Base-by-base conservation (phyloP, 2,329 filamentous ascomycete species). In the Venturia aucupariae region DNA sequence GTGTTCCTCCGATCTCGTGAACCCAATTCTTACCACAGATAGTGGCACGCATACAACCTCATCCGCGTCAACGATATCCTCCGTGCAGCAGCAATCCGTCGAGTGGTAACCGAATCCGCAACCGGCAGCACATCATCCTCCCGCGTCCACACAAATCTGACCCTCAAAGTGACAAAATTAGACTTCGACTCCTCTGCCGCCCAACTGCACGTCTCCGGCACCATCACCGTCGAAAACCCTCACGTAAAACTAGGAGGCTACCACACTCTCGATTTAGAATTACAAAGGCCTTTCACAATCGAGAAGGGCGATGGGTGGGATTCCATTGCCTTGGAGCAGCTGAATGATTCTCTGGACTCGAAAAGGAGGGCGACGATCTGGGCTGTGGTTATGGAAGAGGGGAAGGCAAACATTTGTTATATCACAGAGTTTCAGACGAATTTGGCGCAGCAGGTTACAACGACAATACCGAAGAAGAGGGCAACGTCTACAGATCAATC, bases 311-410 rank as follows among this genome's bases (percentile, higher is more conserved):
- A 85, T 10, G 84, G 92, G 51, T 99, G 94, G 94, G 94, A 99
- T 75, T 92, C 89, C 69, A 86, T 99, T 13, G 90, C 92, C 3
- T 79, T 88, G 60, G 86, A 90, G 66, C 88, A 90, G 57, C 82
- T 99, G 13, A 81, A 84, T 65, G 90, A 96, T 73, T 88, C 92
- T 0, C 82, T 93, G 17, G 87, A 90, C 70, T 86, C 90, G 69
- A 88, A 90, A 68, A 87, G 88, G 71, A 86, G 89, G 67, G 92
- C 91, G 0, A 89, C 93, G 67, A 83, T 96, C 22, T 90, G 92
- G 64, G 93, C 94, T 0, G 88, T 97, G 0, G 90, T 97, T 2
- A 93, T 99, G 89, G 90, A 96, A 70, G 93, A 97, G 71, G 89
- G 90, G 2, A 75, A 90, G 19, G 89, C 90, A 65, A 91, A 92